phyloP scores from a whole-genome alignment of 129 eudicot species.

The Oenanthe sinensis region DNA sequence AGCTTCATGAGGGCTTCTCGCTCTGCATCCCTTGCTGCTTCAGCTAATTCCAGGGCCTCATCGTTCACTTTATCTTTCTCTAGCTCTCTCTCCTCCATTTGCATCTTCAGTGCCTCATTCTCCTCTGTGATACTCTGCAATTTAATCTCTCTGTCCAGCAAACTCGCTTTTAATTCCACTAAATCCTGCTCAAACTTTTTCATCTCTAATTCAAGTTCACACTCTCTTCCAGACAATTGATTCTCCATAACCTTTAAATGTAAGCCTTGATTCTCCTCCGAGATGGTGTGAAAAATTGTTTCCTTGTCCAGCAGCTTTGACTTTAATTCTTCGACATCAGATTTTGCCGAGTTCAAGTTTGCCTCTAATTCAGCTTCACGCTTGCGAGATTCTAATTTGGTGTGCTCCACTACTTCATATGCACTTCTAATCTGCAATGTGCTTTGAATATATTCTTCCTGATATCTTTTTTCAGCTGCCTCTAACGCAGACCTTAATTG shows the following conservation, averaged over 20 bases:
- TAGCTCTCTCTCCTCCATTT: conserved; percentile 24
- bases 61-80: conserved; percentile 36
- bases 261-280: conserved; percentile 34
- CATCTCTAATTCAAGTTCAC: conserved; percentile 29
- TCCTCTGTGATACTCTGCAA: conserved; percentile 47
- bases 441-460: conserved; percentile 62
- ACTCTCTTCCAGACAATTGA: conserved; percentile 22
- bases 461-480: conserved; percentile 59
- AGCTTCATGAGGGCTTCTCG: conserved; percentile 59
- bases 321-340: conserved; percentile 51
- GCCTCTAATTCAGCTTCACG: conserved; percentile 46
- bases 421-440: conserved; percentile 74
- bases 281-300: conserved; percentile 24
- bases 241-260: conserved; percentile 26
- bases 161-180: conserved; percentile 32
- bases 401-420: conserved; percentile 61
- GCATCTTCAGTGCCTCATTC: conserved; percentile 49
- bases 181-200: conserved; percentile 34
- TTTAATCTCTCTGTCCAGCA: conserved; percentile 42
- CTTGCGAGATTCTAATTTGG: conserved; percentile 37
- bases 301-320: conserved; percentile 37
- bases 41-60: conserved; percentile 39
- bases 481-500: conserved; percentile 52
- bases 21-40: conserved; percentile 51
- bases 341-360: conserved; percentile 33